Evolutionary conservation across 495 filamentous ascomycete genomes (phyloP).

Genomic region (Achaetomiella virescens): DNA sequence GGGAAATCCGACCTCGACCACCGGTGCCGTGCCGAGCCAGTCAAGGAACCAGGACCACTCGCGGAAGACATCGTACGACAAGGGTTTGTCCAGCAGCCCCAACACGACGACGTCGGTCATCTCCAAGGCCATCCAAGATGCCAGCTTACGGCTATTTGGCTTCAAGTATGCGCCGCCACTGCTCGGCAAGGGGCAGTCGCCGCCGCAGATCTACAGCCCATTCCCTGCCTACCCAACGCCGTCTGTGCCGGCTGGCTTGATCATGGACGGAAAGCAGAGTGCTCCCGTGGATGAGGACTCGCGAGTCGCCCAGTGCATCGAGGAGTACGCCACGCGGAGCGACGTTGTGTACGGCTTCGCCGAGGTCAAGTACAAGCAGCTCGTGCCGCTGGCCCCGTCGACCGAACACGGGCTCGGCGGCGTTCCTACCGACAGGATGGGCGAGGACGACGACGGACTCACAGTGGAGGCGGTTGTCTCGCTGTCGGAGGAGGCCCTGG

Average conservation of each 20-base stretch:
- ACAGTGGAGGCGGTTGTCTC: conserved; percentile 80
- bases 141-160: conserved; percentile 76
- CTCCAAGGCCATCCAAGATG: conserved; percentile 90
- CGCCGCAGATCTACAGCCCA: conserved; percentile 69
- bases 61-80: conserved; percentile 72
- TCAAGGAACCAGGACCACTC: conserved; percentile 58
- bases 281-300: conserved; percentile 71
- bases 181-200: conserved; percentile 64
- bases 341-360: conserved; percentile 96
- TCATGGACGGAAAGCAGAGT: conserved; percentile 60
- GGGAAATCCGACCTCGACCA: conserved; percentile 49
- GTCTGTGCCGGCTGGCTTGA: conserved; percentile 46
- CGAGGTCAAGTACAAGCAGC: conserved; percentile 96
- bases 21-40: conserved; percentile 52
- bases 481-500: conserved; percentile 88
- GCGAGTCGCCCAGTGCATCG: conserved; percentile 69
- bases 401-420: conserved; percentile 64
- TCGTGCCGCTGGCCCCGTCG: conserved; percentile 79
- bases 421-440: conserved; percentile 39
- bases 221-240: conserved; percentile 79
- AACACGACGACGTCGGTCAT: conserved; percentile 79
- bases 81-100: conserved; percentile 68
- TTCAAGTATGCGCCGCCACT: conserved; percentile 62
- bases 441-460: conserved; percentile 59
- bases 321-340: conserved; percentile 84